phyloP scores from a whole-genome alignment of 2,329 filamentous ascomycete genomes.

The Cadophora sp. region DNA sequence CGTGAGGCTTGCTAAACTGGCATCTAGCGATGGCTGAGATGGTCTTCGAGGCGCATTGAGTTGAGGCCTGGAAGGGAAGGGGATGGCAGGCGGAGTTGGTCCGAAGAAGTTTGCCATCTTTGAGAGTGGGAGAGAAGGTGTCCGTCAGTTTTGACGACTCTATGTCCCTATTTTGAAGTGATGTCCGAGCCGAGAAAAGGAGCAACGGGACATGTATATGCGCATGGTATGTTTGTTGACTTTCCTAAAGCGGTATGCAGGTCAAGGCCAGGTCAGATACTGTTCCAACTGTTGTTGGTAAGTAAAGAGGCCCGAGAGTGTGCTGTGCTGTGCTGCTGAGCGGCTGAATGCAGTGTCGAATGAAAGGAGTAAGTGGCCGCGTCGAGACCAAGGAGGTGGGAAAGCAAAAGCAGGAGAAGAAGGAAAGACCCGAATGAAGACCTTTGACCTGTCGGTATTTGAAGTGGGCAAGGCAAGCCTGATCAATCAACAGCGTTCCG shows the following conservation, averaged over 20 bases:
- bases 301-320: conserved; percentile 6
- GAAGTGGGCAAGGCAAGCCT: conserved; percentile 18
- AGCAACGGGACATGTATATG: conserved; percentile 4
- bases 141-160: conserved; percentile 7
- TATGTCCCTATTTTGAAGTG: conserved; percentile 16
- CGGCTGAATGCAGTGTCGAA: conserved; percentile 28
- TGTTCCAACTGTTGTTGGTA: conserved; percentile 5
- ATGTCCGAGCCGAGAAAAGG: conserved; percentile 16
- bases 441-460: conserved; percentile 8
- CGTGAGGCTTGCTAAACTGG: conserved; percentile 54
- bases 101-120: conserved; percentile 40
- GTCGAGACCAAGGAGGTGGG: conserved; percentile 6
- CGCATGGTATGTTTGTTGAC: conserved; percentile 21
- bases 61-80: conserved; percentile 39
- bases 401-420: conserved; percentile 8
- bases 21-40: conserved; percentile 43
- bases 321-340: conserved; percentile 23
- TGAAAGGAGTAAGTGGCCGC: conserved; percentile 19
- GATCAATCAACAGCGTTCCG: conserved; percentile 26
- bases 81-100: conserved; percentile 39
- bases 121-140: conserved; percentile 6
- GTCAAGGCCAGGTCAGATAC: not conserved
- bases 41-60: conserved; percentile 37
- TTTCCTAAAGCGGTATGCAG: conserved; percentile 12
- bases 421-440: conserved; percentile 15